These are phyloP conservation scores for Xanthoceras sorbifolium DNA, from an alignment of 345 rosid species.

Conservation along the genomic window DNA sequence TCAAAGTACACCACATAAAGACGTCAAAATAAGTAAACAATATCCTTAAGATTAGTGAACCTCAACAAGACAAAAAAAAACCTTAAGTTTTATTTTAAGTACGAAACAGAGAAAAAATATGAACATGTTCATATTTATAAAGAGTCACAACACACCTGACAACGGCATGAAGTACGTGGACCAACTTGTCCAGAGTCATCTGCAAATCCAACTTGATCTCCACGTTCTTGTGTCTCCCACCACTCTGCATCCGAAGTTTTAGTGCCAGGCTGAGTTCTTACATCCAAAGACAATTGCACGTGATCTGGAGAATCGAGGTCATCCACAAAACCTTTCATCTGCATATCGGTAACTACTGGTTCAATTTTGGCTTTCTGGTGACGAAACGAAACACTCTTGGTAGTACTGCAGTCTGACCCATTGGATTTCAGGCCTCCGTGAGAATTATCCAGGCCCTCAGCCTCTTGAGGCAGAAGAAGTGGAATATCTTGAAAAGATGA, in stretches of 20 bases:
- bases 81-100: background rate
- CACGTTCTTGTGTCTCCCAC: constrained; percentile 92
- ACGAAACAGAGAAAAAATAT: background rate
- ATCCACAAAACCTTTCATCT: constrained; percentile 91
- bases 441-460: constrained; percentile 53
- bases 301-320: constrained; percentile 47
- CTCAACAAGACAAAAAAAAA: background rate
- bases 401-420: constrained; percentile 35
- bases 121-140: background rate
- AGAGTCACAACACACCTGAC: constrained; percentile 74
- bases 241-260: constrained; percentile 62
- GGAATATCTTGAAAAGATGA: constrained; percentile 92
- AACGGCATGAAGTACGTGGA: constrained; percentile 82
- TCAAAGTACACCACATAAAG: background rate
- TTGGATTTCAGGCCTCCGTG: constrained; percentile 44
- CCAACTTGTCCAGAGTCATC: constrained; percentile 88
- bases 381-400: constrained; percentile 55
- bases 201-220: constrained; percentile 55
- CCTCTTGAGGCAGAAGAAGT: constrained; percentile 85
- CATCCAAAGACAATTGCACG: constrained; percentile 31
- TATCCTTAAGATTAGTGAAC: background rate
- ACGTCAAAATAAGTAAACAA: background rate
- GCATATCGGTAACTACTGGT: constrained; percentile 54
- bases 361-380: constrained; percentile 63
- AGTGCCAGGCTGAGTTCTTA: constrained; percentile 35